Base-by-base conservation (phyloP, 2,329 filamentous ascomycete genomes). In the Trichophyton schoenleinii region DNA sequence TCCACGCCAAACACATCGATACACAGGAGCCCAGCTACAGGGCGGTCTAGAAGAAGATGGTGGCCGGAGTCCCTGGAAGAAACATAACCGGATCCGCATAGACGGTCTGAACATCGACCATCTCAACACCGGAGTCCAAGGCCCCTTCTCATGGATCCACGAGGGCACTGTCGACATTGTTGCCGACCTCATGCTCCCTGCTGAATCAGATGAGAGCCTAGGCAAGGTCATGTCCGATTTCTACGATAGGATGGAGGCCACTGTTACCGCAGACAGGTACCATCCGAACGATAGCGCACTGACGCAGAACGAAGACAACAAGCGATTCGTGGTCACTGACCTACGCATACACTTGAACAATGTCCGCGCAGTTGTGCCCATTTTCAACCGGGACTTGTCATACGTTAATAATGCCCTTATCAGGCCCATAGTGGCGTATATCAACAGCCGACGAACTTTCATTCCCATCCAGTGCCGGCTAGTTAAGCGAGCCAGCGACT, bases 121-220 rank as follows among this genome's bases (percentile, higher is more conserved):
- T 72, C 80, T 99, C 8, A 99, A 99, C 71, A 85, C 91, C 48
- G 91, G 91, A 25, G 90, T 96, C 18, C 86, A 94, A 64, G 94
- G 94, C 0, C 91, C 92, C 0, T 96, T 99, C 72, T 91, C 90
- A 2, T 99, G 94, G 94, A 99, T 99, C 60, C 88, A 95, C 66
- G 90, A 97, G 74, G 94, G 94, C 38, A 95, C 94, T 64, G 91
- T 99, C 46, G 94, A 99, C 71, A 96, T 99, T 64, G 86, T 97
- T 13, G 88, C 94, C 5, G 94, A 99, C 69, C 86, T 99, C 66
- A 92, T 96, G 84, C 89, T 99, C 64, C 94, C 94, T 0, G 84
- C 85, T 36, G 94, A 97, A 60, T 84, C 85, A 46, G 89, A 95
- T 63, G 91, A 92, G 64, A 89, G 91, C 65, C 86, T 99, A 61